phyloP scores from a whole-genome alignment of 1,284 basidiomycete species.

The Ustilago sp. region DNA sequence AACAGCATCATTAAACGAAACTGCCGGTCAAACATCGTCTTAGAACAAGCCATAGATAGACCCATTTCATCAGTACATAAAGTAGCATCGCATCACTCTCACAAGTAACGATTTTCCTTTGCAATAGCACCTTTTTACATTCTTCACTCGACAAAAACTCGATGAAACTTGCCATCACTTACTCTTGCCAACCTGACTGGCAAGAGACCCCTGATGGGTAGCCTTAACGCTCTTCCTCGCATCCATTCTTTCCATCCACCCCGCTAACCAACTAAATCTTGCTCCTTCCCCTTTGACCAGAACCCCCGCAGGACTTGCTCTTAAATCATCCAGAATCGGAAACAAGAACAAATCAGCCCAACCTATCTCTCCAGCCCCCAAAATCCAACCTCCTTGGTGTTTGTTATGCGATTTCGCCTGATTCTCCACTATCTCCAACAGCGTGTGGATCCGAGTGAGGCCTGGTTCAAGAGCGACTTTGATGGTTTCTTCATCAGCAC shows the following conservation, averaged over 20 bases:
- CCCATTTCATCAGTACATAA: not conserved
- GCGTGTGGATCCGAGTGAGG: slow-evolving; percentile 8
- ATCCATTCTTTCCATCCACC: slow-evolving; percentile 32
- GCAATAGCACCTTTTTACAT: not conserved
- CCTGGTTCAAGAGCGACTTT: slow-evolving; percentile 30
- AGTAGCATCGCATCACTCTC: not conserved
- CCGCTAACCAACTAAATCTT: slow-evolving; percentile 25
- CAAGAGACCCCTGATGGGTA: slow-evolving; percentile 13
- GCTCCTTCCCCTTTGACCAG: slow-evolving; percentile 22
- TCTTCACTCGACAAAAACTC: not conserved
- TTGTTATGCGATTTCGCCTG: slow-evolving; percentile 16
- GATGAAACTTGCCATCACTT: not conserved
- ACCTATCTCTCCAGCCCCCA: slow-evolving; percentile 14
- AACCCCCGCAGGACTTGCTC: slow-evolving; percentile 11
- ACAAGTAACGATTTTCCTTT: not conserved
- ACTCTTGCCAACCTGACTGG: slow-evolving; percentile 11
- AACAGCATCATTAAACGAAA: not conserved
- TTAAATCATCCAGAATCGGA: slow-evolving; percentile 41
- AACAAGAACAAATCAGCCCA: slow-evolving; percentile 54
- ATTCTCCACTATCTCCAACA: slow-evolving; percentile 36
- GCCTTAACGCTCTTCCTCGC: slow-evolving; percentile 20
- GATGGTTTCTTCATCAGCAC: slow-evolving; percentile 35
- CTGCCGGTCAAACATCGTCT: not conserved
- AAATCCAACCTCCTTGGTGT: slow-evolving; percentile 5
- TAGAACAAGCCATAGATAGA: not conserved